Evolutionary conservation across 139 green algal genomes (phyloP), one percentile per base, ranked within the genome.

Genomic region (Monoraphidium neglectum): DNA sequence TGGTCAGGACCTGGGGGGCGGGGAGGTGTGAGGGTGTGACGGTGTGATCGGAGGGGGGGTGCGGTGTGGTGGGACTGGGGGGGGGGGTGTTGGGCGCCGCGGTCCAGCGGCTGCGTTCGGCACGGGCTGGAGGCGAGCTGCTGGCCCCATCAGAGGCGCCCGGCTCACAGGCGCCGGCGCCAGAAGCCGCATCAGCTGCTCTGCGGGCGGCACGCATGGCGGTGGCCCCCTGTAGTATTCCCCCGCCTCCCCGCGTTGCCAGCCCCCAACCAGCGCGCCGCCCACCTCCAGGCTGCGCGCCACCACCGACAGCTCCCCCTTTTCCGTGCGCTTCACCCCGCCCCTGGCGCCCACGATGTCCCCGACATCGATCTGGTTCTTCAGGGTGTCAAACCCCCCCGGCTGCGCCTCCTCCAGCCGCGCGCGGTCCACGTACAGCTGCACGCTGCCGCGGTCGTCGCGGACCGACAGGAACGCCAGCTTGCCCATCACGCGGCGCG

Each of bases 401-500:
- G 79, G 64, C 73, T 83, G 72, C 0, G 3, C 37, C 15, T 77
- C 85, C 18, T 98, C 93, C 59, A 97, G 36, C 1, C 78, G 80
- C 13, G 74, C 77, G 36, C 90, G 90, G 60, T 98, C 95, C 23
- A 97, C 72, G 75, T 97, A 97, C 46, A 98, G 86, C 88, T 98
- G 96, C 13, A 99, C 89, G 28, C 83, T 82, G 13, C 95, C 96
- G 23, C 73, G 83, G 59, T 93, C 93, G 80, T 99, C 97, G 30
- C 83, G 54, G 30, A 99, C 63, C 5, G 77, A 92, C 24, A 97
- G 78, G 84, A 99, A 99, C 0, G 97, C 95, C 4, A 99, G 90
- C 86, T 99, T 99, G 66, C 97, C 97, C 87, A 99, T 97, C 30
- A 97, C 87, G 0, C 97, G 83, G 12, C 92, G 90, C 10, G 88